A percentile compares a stretch with the other conserved stretches of the same genome.
Conservation (phyloP, 1,139 yeast genomes). For the Magnusiomyces sp. region DNA sequence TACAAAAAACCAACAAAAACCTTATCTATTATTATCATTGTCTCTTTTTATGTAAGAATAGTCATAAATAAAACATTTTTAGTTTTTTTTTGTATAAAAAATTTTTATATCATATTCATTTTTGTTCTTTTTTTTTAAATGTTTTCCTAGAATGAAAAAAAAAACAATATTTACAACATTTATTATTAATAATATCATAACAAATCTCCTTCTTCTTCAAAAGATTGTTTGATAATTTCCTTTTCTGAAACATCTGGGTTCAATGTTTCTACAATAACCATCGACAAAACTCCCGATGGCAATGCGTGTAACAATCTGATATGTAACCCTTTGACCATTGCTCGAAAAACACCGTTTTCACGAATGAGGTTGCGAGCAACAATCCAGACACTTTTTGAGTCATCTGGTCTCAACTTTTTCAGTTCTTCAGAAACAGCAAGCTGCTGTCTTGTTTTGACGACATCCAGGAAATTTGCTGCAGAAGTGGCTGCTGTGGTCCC, state of each 20-base stretch:
- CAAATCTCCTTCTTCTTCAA: constrained; percentile 11
- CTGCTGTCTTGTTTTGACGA: constrained; percentile 39
- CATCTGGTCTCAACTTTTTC: constrained; percentile 33
- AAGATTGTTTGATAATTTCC: background rate
- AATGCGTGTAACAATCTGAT: constrained; percentile 33
- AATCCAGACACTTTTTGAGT: constrained; percentile 28
- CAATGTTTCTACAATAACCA: constrained; percentile 35
- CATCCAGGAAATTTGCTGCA: constrained; percentile 36
- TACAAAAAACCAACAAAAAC: no score
- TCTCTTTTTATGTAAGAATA: no score
- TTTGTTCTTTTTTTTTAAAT: no score
- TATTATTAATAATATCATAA: background rate
- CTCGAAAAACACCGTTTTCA: constrained; percentile 33
- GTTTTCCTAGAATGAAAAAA: no score
- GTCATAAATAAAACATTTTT: no score
- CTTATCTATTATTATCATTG: no score
- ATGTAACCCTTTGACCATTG: constrained; percentile 34
- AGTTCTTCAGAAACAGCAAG: constrained; percentile 36
- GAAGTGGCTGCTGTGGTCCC: constrained; percentile 36
- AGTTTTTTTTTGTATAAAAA: no score
- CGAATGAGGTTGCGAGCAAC: constrained; percentile 32
- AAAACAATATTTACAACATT: no score
- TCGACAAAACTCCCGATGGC: constrained; percentile 35
- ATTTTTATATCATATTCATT: no score
- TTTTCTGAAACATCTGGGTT: constrained; percentile 28